Conservation (phyloP, 306 rosid genomes). For the Ormosia semicastrata region DNA sequence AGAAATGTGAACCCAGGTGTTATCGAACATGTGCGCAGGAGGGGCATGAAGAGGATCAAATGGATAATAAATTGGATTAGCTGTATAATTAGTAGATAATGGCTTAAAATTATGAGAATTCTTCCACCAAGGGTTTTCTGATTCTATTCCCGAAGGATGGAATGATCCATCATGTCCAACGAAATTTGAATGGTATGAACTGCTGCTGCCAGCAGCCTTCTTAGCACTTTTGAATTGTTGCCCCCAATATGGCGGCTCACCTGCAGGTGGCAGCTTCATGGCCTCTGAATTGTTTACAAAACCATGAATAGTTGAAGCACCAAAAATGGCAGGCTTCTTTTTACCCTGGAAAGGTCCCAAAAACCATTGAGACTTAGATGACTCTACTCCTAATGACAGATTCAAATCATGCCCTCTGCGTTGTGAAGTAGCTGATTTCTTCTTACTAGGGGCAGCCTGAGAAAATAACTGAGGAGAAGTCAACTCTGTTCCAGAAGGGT, state of each 20-base stretch:
- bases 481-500: conserved; percentile 29
- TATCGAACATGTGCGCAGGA: conserved; percentile 28
- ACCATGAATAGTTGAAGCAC: conserved; percentile 28
- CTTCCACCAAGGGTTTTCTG: conserved; percentile 28
- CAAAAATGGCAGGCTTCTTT: conserved; percentile 36
- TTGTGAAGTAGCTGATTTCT: conserved; percentile 40
- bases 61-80: conserved; percentile 30
- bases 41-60: conserved; percentile 24
- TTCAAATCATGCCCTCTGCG: conserved; percentile 27
- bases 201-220: conserved; percentile 27
- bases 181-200: conserved; percentile 23
- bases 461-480: conserved; percentile 33
- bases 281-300: conserved; percentile 30
- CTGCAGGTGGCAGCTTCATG: conserved; percentile 33
- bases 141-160: conserved; percentile 34
- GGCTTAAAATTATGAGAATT: conserved; percentile 29
- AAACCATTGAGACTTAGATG: conserved; percentile 48
- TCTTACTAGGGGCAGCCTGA: conserved; percentile 39
- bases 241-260: conserved; percentile 35
- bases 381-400: conserved; percentile 38
- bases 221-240: conserved; percentile 29
- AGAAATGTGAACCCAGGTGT: conserved; percentile 37
- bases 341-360: conserved; percentile 40
- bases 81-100: background rate
- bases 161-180: conserved; percentile 8